Conservation (phyloP, 2,329 filamentous ascomycete genomes). For the Diaporthe sp. region DNA sequence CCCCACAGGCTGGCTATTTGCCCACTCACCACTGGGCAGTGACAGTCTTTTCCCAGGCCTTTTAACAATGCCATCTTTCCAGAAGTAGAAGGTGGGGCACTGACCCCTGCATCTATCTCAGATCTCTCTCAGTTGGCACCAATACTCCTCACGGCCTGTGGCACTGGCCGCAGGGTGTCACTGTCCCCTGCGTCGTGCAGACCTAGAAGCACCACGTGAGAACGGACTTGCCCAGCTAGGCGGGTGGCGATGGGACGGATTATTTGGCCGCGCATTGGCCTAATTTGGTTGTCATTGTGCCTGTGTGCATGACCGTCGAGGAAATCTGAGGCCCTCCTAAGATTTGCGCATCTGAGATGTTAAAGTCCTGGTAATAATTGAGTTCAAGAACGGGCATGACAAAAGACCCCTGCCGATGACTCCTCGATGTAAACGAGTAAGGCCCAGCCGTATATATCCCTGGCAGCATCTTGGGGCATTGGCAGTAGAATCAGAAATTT, state of each 20-base stretch:
- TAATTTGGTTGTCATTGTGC: neutral
- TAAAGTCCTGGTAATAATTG: neutral
- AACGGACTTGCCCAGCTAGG: neutral
- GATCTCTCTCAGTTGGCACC: slow-evolving; percentile 12
- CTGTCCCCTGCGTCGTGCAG: slow-evolving; percentile 9
- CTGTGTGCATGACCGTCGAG: neutral
- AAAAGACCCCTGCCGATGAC: too few species aligned
- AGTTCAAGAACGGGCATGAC: neutral
- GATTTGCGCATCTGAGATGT: neutral
- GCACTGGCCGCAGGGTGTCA: slow-evolving; percentile 19
- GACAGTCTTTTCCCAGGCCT: neutral
- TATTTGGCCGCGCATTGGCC: neutral
- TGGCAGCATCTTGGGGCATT: neutral
- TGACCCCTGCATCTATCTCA: slow-evolving; percentile 22
- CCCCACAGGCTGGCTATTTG: neutral
- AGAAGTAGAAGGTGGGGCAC: slow-evolving; percentile 15
- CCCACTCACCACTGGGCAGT: neutral
- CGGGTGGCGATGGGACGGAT: neutral
- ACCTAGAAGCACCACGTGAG: slow-evolving; percentile 15
- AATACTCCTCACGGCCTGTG: neutral
- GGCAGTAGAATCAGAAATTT: neutral
- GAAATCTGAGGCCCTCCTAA: too few species aligned
- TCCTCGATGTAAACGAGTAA: too few species aligned
- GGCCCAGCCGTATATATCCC: too few species aligned
- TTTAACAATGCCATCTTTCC: slow-evolving; percentile 26